Base-by-base conservation (phyloP, 2,329 filamentous ascomycete genomes). In the Pleurostoma richardsiae region DNA sequence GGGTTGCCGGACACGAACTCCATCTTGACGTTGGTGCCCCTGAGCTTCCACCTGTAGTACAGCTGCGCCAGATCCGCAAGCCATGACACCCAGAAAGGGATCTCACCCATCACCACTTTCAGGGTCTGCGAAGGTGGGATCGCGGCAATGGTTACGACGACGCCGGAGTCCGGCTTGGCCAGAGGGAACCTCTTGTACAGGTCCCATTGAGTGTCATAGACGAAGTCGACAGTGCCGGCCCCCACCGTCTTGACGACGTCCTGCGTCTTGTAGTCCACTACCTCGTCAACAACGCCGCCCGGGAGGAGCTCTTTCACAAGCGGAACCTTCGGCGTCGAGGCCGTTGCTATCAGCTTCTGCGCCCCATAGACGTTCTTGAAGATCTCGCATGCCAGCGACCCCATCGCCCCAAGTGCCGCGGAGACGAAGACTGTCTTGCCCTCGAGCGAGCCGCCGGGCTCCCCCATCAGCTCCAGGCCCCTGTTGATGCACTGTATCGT, bases 371-470 rank as follows among this genome's bases (percentile, higher is more conserved):
- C 64, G 30, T 74, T 72, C 52, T 73, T 76, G 3, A 75, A 71
- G 3, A 80, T 56, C 57, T 80, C 76, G 29, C 72, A 66, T 0
- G 62, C 71, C 29, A 71, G 58, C 3, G 66, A 62, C 0, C 77
- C 76, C 0, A 69, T 72, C 1, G 68, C 72, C 45, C 75, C 70
- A 36, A 81, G 64, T 1, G 69, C 77, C 3, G 64, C 77, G 0
- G 74, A 67, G 5, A 81, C 64, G 48, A 75, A 76, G 2, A 76
- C 73, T 2, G 73, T 77, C 59, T 73, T 76, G 6, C 73, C 75
- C 26, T 67, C 58, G 0, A 80, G 66, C 19, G 61, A 61, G 19
- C 55, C 54, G 40, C 49, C 55, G 27, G 56, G 56, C 33, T 54
- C 46, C n/a, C 64, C 64, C 39, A 65, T 53, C 4, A 68, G 54